These are phyloP conservation scores for Mortierella sp. DNA, from an alignment of 371 early-diverging fungal genomes.

Conservation along the genomic window DNA sequence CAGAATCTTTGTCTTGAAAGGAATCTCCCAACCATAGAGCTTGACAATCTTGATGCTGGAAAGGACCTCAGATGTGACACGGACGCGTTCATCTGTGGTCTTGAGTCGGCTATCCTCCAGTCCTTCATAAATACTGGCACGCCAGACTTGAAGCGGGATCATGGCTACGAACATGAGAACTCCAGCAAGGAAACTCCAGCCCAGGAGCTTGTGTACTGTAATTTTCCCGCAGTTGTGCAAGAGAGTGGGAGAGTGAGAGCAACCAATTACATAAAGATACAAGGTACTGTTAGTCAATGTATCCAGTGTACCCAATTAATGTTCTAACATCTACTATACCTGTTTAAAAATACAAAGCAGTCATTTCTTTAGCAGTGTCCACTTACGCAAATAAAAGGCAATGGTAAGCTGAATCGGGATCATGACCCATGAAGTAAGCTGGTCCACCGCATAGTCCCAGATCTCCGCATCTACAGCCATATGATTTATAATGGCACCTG, in stretches of 20 bases:
- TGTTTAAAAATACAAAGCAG: no score
- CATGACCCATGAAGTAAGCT: constrained; percentile 65
- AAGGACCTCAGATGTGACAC: constrained; percentile 65
- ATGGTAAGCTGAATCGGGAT: constrained; percentile 87
- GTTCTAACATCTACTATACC: no score
- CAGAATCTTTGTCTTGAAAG: constrained; percentile 47
- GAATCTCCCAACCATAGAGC: constrained; percentile 64
- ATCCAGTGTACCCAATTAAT: no score
- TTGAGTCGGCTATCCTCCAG: constrained; percentile 63
- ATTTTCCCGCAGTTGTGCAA: neutral
- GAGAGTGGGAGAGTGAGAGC: neutral
- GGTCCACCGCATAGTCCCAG: constrained; percentile 56
- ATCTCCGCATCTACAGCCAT: constrained; percentile 81
- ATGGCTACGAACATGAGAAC: constrained; percentile 65
- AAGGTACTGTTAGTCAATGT: no score
- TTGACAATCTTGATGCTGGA: constrained; percentile 65
- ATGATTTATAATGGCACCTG: constrained; percentile 80
- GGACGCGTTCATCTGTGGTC: constrained; percentile 68
- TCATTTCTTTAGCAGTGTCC: no score
- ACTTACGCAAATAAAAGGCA: constrained; percentile 71
- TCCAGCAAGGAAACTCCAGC: constrained; percentile 75
- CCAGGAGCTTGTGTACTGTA: constrained; percentile 67
- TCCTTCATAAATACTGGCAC: constrained; percentile 18
- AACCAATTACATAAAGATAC: neutral
- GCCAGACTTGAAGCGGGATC: constrained; percentile 75